These are phyloP conservation scores for Penicillium silybi DNA, from an alignment of 495 filamentous ascomycete species.

Conservation along the genomic window DNA sequence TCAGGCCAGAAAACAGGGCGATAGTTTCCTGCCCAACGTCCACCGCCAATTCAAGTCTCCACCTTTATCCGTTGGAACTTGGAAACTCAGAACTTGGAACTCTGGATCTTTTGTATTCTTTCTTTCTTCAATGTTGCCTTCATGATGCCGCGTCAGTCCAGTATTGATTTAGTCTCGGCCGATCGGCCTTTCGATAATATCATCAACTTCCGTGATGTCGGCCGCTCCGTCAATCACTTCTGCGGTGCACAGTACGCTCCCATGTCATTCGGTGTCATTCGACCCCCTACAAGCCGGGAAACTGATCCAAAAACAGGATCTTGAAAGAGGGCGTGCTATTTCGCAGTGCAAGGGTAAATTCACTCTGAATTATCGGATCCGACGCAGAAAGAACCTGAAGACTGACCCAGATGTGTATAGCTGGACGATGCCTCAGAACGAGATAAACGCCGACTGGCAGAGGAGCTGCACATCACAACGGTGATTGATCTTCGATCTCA, in stretches of 20 bases:
- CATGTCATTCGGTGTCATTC: neutral
- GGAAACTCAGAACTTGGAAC: neutral
- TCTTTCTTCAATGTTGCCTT: constrained; percentile 1
- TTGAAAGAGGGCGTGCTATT: constrained; percentile 67
- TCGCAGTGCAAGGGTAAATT: constrained; percentile 66
- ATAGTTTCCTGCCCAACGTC: constrained; percentile 22
- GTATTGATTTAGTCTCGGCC: constrained; percentile 40
- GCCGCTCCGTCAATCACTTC: constrained; percentile 62
- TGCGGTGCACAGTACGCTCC: constrained; percentile 47
- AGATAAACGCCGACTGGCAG: constrained; percentile 57
- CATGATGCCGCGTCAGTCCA: constrained; percentile 30
- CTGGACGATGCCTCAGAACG: constrained; percentile 64
- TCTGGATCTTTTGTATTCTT: neutral
- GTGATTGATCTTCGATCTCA: constrained; percentile 76
- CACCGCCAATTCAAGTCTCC: constrained; percentile 25
- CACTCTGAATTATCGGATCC: neutral
- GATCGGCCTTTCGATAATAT: constrained; percentile 58
- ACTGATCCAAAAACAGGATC: constrained; percentile 35
- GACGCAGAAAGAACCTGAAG: neutral
- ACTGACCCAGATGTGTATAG: constrained; percentile 13
- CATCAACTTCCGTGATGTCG: constrained; percentile 84
- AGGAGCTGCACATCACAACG: constrained; percentile 61
- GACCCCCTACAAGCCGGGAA: neutral
- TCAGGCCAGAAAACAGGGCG: constrained; percentile 15
- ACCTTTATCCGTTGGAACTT: neutral